Evolutionary conservation across 2,329 filamentous ascomycete species (phyloP).

Genomic region (Cadophora sp.): DNA sequence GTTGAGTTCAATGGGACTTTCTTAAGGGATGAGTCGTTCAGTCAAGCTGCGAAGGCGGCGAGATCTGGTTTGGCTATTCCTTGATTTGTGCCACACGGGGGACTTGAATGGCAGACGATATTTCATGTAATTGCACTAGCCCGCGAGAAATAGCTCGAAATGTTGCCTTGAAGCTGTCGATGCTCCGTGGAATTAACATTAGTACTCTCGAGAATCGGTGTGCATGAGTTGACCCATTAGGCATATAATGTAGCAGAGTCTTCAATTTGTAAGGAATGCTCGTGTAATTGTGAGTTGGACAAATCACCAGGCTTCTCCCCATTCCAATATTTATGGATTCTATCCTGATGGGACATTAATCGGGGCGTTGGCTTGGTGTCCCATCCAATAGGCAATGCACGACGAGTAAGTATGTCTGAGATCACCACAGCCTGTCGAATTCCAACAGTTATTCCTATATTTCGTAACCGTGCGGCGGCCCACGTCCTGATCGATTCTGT

Average conservation of each 20-base stretch:
- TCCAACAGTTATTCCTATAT: conserved; percentile 32
- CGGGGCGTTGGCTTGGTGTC: background rate
- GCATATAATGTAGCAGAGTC: too few species aligned
- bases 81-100: background rate
- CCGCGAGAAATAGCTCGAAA: background rate
- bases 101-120: too few species aligned
- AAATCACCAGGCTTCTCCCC: background rate
- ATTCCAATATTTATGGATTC: background rate
- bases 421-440: conserved; percentile 38
- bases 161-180: too few species aligned
- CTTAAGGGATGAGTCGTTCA: background rate
- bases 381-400: background rate
- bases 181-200: too few species aligned
- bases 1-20: background rate
- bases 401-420: conserved; percentile 23
- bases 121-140: background rate
- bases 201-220: too few species aligned
- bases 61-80: background rate
- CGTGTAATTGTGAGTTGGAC: background rate
- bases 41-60: background rate
- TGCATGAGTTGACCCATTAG: too few species aligned
- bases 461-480: conserved; percentile 31
- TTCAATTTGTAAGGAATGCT: background rate
- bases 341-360: background rate
- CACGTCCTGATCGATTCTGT: conserved; percentile 34